Evolutionary conservation across 768 basidiomycete species (phyloP), one percentile per base, ranked within the genome.

Genomic region (Collybia sordida): DNA sequence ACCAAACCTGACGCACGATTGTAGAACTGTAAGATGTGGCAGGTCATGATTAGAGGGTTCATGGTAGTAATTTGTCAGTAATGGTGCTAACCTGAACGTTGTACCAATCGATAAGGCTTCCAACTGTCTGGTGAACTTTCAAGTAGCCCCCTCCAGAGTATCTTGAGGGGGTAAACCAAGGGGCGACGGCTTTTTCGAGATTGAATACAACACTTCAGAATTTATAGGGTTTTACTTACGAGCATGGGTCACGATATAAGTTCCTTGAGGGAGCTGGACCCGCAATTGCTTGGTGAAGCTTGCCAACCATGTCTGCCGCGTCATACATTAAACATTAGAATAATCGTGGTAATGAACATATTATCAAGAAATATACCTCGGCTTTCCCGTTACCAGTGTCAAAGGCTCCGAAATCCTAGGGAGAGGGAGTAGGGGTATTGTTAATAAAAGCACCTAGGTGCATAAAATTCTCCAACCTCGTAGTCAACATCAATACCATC

Each of bases 401-500:
- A 51, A 86, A 75, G 0, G 85, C 85, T 55, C 69, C 65, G 57
- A 87, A 85, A 56, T 87, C 86, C 81, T 85, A n/a, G n/a, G n/a
- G n/a, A n/a, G n/a, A n/a, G n/a, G 48, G 2, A 18, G 21, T 24
- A 24, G 40, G 42, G 39, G 36, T 57, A 1, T 51, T 17, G 11
- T 38, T 23, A 21, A 38, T 8, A 35, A 12, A 12, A 21, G 34
- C 52, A 22, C 6, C 22, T 49, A 43, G 48, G 36, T 6, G 18
- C 11, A 42, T 37, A 38, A 44, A 36, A 35, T 35, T 8, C 38
- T 45, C 49, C 15, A 28, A 74, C 75, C 70, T 84, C 86, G 58
- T 88, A 89, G 63, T 89, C 86, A 28, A 90, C 82, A 60, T 88
- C 86, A 21, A 87, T 79, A 42, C 87, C 87, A 56, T 88, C 86